Percentiles rank a stretch among this genome's conserved stretches.
phyloP scores from a whole-genome alignment of 179 eudicot species.

The Amaranthus tricolor region DNA sequence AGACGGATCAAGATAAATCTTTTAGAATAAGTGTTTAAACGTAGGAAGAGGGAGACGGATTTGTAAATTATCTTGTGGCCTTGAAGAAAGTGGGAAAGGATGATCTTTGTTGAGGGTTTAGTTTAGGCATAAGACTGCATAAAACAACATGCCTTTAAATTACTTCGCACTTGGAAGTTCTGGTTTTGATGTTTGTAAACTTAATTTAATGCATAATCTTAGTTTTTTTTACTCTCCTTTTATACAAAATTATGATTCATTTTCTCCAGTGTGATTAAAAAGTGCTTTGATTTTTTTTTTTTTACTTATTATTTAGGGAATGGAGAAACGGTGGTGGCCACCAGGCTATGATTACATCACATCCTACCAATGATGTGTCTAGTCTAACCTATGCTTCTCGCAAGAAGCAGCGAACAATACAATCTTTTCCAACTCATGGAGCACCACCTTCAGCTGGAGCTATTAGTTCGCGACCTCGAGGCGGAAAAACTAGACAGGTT shows the following conservation, averaged over 20 bases:
- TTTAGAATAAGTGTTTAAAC: too few species aligned
- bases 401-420: slow-evolving; percentile 58
- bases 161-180: neutral
- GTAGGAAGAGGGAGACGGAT: too few species aligned
- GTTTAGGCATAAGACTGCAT: neutral
- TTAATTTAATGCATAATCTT: neutral
- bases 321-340: slow-evolving; percentile 66
- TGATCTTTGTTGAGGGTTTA: too few species aligned
- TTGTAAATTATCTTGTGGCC: neutral
- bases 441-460: slow-evolving; percentile 41
- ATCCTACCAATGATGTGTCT: slow-evolving; percentile 45
- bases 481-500: slow-evolving; percentile 59
- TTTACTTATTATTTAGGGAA: slow-evolving; percentile 39
- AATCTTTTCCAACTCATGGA: slow-evolving; percentile 38
- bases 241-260: neutral
- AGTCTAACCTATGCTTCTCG: slow-evolving; percentile 56
- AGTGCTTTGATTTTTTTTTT: slow-evolving; percentile 14
- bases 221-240: neutral
- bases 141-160: neutral
- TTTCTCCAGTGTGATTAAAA: neutral
- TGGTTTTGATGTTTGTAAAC: neutral
- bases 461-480: slow-evolving; percentile 31
- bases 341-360: slow-evolving; percentile 33
- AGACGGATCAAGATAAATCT: too few species aligned
- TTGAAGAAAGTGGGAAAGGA: neutral